Evolutionary conservation across 2,329 filamentous ascomycete species (phyloP), one percentile per base, ranked within the genome.

Genomic region (Cadophora sp.): DNA sequence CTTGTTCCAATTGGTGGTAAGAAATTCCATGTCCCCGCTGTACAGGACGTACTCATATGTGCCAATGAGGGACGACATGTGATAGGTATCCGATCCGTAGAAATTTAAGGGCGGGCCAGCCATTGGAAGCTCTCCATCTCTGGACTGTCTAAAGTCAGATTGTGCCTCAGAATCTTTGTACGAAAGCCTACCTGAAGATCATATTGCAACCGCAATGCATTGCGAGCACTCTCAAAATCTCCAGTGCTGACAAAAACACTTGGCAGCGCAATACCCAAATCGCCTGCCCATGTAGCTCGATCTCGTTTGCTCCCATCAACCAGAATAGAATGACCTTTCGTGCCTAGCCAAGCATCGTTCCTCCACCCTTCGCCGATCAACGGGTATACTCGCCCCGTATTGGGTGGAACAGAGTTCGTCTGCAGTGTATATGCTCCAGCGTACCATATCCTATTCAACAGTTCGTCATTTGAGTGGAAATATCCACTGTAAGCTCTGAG

Each of bases 241-340:
- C 83, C 83, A 0, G 85, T 88, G 8, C 84, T 85, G 1, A 87
- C 83, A 11, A 85, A 82, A 14, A 87, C 82, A 37, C 80, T 82
- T 2, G 86, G 85, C 0, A 86, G 80, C 4, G 86, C 84, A 68
- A 88, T 85, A 4, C 82, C 82, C 80, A 89, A 86, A 73, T 90
- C 88, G 1, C 87, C 87, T 12, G 87, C 83, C 86, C 87, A 90
- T 2, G 89, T 84, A 22, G 86, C 79, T 9, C 86, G 81, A 72
- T 89, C 87, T 37, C 87, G 81, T 74, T 89, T 89, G 1, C 85
- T 85, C 16, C 87, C 87, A 74, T 89, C 87, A 1, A 76, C 75
- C 61, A 75, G 62, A 3, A 67, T 65, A 29, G 55, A 68, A 16
- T 34, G 19, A 34, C 77, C 76, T 29, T 73, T 73, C 3, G 71